Conservation (phyloP, 164 flowering plant species). For the Magnolia changhungtana region DNA sequence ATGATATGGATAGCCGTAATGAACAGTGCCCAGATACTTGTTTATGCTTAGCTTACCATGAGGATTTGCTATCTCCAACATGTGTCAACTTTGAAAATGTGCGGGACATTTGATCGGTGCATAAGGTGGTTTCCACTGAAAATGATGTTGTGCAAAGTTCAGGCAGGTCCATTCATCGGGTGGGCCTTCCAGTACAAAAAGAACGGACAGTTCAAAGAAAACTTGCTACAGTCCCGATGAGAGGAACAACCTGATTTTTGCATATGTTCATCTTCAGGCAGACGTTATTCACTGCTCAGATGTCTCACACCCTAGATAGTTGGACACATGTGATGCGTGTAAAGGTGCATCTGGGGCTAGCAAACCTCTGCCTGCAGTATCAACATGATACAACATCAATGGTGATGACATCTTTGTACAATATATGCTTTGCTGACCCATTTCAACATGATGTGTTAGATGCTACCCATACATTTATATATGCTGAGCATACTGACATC, state of each 20-base stretch:
- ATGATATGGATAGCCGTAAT: neutral
- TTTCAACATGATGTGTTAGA: no score
- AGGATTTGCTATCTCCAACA: neutral
- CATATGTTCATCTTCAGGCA: neutral
- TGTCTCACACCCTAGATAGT: no score
- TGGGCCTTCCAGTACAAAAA: neutral
- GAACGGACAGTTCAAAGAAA: neutral
- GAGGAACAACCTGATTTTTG: neutral
- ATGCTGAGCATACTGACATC: no score
- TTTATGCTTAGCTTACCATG: neutral
- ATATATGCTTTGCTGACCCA: no score
- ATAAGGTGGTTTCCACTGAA: neutral
- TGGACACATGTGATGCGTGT: no score
- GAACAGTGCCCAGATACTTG: neutral
- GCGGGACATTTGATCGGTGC: neutral
- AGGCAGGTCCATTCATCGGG: neutral
- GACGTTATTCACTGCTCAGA: neutral
- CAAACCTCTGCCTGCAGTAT: no score
- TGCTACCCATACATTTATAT: no score
- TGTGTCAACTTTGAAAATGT: neutral
- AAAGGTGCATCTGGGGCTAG: no score
- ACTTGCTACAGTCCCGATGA: neutral
- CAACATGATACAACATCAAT: no score
- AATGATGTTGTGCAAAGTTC: no score
- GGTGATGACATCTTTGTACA: no score